phyloP scores from a whole-genome alignment of 1,284 basidiomycete genomes.

The Cerrena zonata region DNA sequence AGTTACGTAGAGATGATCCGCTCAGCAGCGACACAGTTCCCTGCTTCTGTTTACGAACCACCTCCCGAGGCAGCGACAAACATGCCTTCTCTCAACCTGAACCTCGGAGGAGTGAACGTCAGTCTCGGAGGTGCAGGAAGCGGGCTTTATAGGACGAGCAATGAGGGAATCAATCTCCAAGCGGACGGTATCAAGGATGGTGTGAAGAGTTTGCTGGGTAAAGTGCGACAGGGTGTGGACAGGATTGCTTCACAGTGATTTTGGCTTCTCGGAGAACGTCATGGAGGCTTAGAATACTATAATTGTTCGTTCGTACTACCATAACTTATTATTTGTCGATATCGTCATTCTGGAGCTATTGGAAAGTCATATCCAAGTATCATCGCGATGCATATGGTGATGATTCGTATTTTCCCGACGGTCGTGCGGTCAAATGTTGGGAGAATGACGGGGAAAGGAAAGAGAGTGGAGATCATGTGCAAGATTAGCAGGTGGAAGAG shows the following conservation, averaged over 20 bases:
- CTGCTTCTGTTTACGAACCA: constrained; percentile 62
- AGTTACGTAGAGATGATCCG: constrained; percentile 76
- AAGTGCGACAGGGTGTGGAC: constrained; percentile 84
- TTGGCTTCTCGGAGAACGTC: too few species aligned
- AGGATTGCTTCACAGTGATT: constrained; percentile 37
- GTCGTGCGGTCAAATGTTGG: constrained; percentile 10
- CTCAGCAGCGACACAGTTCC: constrained; percentile 54
- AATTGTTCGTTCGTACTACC: too few species aligned
- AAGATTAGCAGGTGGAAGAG: neutral
- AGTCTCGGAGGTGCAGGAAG: constrained; percentile 82
- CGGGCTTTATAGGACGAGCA: constrained; percentile 76
- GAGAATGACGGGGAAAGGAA: constrained; percentile 10
- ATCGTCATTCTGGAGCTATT: too few species aligned
- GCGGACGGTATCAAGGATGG: constrained; percentile 81
- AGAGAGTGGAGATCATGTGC: constrained; percentile 13
- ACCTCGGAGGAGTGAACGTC: constrained; percentile 85
- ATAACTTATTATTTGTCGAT: too few species aligned
- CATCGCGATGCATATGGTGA: too few species aligned
- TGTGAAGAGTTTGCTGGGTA: constrained; percentile 79
- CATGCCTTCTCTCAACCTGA: constrained; percentile 76
- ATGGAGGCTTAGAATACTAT: too few species aligned
- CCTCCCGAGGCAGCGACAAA: constrained; percentile 62
- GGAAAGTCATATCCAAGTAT: too few species aligned
- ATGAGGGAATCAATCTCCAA: constrained; percentile 61
- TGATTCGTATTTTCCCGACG: neutral